A percentile compares a stretch with the other conserved stretches of the same genome.
These are phyloP conservation scores for Chrysopogon serrulatus DNA, from an alignment of 176 grass and related monocot genomes.

Conservation along the genomic window DNA sequence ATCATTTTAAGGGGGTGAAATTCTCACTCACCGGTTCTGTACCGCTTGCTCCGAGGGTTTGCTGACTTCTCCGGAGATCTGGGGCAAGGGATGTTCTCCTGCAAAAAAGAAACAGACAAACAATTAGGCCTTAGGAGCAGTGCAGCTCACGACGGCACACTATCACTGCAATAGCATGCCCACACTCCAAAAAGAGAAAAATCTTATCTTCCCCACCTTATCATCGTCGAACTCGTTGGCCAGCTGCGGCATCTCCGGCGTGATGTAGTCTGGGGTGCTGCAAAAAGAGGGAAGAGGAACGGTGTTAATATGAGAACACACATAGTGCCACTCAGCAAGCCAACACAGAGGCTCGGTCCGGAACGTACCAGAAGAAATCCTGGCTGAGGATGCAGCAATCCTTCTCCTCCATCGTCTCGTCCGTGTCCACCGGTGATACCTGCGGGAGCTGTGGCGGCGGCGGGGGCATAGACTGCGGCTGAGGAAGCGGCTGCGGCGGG, in stretches of 20 bases:
- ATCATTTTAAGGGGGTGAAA: background rate
- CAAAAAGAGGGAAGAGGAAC: background rate
- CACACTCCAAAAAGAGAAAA: background rate
- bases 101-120: background rate
- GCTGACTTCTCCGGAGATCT: constrained; percentile 86
- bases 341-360: background rate
- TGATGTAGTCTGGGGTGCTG: constrained; percentile 96
- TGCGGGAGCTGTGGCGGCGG: background rate
- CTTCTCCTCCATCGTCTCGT: constrained; percentile 59
- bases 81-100: constrained; percentile 89
- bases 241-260: constrained; percentile 65
- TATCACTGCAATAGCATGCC: background rate
- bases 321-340: too few species aligned
- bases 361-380: constrained; percentile 89
- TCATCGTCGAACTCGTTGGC: constrained; percentile 43
- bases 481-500: background rate
- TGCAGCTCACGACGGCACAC: background rate
- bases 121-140: background rate
- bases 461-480: background rate
- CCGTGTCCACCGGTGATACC: constrained; percentile 14
- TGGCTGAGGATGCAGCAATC: constrained; percentile 85
- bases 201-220: constrained; percentile 32
- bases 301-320: background rate
- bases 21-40: constrained; percentile 60
- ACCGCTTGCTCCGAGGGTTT: constrained; percentile 61